A percentile compares a stretch with the other conserved stretches of the same genome.
Evolutionary conservation across 2,329 filamentous ascomycete species (phyloP).

Genomic region (Calonectria ilicicola): DNA sequence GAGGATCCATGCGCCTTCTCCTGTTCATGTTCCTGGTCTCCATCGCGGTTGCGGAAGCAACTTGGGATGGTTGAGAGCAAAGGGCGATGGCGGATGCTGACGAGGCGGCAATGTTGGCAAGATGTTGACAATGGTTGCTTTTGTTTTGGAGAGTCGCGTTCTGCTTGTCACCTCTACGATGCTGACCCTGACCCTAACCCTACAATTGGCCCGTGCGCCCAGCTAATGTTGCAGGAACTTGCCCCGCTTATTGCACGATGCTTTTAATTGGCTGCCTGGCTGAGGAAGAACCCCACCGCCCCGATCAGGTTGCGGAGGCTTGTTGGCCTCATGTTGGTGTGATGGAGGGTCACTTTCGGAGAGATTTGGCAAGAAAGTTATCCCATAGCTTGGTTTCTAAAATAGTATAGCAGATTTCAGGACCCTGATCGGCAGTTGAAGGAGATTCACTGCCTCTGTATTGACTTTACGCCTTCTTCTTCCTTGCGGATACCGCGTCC

Average conservation of each 20-base stretch:
- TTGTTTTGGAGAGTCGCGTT: constrained; percentile 23
- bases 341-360: constrained; percentile 7
- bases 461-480: constrained; percentile 42
- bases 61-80: neutral
- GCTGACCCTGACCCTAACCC: constrained; percentile 39
- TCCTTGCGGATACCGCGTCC: constrained; percentile 24
- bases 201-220: constrained; percentile 28
- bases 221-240: neutral
- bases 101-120: neutral
- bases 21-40: constrained; percentile 32
- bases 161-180: constrained; percentile 8
- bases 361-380: neutral
- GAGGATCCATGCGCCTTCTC: constrained; percentile 22
- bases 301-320: neutral
- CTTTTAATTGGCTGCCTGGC: constrained; percentile 19
- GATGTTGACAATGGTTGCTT: neutral
- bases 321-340: constrained; percentile 3
- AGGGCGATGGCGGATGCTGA: neutral
- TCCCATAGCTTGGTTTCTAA: constrained; percentile 3
- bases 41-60: constrained; percentile 19
- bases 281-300: neutral
- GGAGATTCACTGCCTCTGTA: neutral
- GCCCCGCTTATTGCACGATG: neutral
- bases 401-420: neutral
- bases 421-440: neutral